Evolutionary conservation across 2,329 filamentous ascomycete genomes (phyloP).

Genomic region (Elsinoe australis): DNA sequence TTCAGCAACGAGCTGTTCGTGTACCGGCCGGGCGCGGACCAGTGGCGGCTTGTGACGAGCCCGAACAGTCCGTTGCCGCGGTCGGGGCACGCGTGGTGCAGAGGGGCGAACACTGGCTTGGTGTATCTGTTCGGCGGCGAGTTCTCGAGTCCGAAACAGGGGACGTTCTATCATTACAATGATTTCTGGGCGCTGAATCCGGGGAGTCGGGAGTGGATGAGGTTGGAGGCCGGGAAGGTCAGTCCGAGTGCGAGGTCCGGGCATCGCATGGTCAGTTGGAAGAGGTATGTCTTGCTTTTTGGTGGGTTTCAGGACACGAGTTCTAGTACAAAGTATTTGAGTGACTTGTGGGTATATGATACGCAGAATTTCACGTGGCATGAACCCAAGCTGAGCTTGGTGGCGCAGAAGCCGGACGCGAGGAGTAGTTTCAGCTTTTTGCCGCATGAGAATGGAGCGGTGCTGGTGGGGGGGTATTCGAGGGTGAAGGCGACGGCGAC

Average conservation of each 20-base stretch:
- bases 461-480: slow-evolving; percentile 89
- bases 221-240: slow-evolving; percentile 73
- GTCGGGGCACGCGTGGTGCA: slow-evolving; percentile 90
- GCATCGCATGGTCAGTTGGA: slow-evolving; percentile 84
- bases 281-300: slow-evolving; percentile 92
- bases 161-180: slow-evolving; percentile 98
- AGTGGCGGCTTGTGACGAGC: slow-evolving; percentile 84
- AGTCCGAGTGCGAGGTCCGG: slow-evolving; percentile 83
- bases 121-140: slow-evolving; percentile 94
- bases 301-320: slow-evolving; percentile 97
- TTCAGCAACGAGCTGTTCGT: slow-evolving; percentile 62
- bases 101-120: slow-evolving; percentile 73
- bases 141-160: slow-evolving; percentile 93
- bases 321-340: slow-evolving; percentile 86
- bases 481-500: slow-evolving; percentile 65
- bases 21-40: slow-evolving; percentile 71
- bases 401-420: slow-evolving; percentile 76
- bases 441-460: slow-evolving; percentile 82
- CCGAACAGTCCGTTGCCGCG: slow-evolving; percentile 87
- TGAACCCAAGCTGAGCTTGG: slow-evolving; percentile 63
- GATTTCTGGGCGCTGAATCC: slow-evolving; percentile 95
- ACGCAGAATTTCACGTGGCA: slow-evolving; percentile 81
- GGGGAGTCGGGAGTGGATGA: slow-evolving; percentile 76
- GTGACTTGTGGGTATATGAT: slow-evolving; percentile 94
- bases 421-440: slow-evolving; percentile 87